Base-by-base conservation (phyloP, 441 rosid species). In the Flueggea neowawraea region DNA sequence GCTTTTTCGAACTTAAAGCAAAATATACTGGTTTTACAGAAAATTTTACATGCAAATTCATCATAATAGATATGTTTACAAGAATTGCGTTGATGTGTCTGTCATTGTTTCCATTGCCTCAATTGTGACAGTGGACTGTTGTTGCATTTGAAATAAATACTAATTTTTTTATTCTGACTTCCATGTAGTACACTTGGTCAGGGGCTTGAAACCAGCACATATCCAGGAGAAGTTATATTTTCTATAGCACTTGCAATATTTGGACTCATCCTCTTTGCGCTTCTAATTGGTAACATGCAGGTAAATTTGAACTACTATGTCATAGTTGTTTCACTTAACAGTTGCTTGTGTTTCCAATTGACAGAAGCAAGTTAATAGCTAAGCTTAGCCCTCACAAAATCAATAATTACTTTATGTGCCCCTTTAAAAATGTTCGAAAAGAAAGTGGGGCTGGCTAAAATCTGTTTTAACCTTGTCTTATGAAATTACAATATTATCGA, bases 241-340 rank as follows among this genome's bases (percentile, higher is more conserved):
- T 95, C 97, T 52, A 91, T 95, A 60, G 79, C 84, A 44, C 82
- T 95, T 57, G 99, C 99, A 48, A 87, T 86, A 61, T 68, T 84
- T 65, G 99, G 99, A 51, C 98, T 95, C 66, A 84, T 95, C 62
- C 98, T 95, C 74, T 95, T 91, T 69, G 99, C 99, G 8, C 96
- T 95, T 70, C 83, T 95, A 58, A 95, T 95, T 65, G 99, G 99
- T 12, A 95, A 95, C 78, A 95, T 95, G 99, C 99, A 91, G 97
- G 99, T 87, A 66, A 71, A 52, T 33, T 22, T 11, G 32, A 45
- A 61, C 10, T n/a, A 16, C 12, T 52, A 62, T 12, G 3, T 50
- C 28, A 22, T 63, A 68, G 52, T 51, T 32, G 31, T 12, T 39
- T 16, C 51, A 43, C 45, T 11, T 22, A 22, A 22, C 28, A 22